phyloP scores from a whole-genome alignment of 1,139 yeast species.

The Candida buenavistaensis region DNA sequence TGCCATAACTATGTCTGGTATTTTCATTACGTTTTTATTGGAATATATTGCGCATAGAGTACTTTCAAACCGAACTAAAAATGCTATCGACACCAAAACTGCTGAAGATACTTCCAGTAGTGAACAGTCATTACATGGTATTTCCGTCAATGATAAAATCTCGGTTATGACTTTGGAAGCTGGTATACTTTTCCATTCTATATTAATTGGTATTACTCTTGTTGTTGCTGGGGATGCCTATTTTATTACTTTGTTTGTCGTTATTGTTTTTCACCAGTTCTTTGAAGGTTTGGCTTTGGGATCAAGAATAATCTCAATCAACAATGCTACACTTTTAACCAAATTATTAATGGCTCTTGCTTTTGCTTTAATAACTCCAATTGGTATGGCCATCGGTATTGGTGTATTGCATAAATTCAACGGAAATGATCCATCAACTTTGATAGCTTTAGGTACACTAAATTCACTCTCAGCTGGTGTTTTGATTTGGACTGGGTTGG shows the following conservation, averaged over 20 bases:
- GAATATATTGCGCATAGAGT: constrained; percentile 28
- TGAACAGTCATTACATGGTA: constrained; percentile 6
- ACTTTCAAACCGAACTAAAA: constrained; percentile 9
- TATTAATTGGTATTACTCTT: constrained; percentile 38
- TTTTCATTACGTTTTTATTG: constrained; percentile 31
- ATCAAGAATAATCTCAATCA: constrained; percentile 35
- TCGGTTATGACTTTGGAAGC: constrained; percentile 34
- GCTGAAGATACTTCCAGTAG: constrained; percentile 12
- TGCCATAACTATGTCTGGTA: constrained; percentile 36
- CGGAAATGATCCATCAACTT: constrained; percentile 29
- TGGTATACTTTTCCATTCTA: constrained; percentile 46
- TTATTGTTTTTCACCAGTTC: constrained; percentile 42
- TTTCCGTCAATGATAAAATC: constrained; percentile 13
- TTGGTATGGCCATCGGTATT: constrained; percentile 40
- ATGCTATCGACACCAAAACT: constrained; percentile 1
- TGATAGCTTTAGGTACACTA: constrained; percentile 33
- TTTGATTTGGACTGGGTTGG: constrained; percentile 33
- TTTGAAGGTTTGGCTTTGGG: constrained; percentile 46
- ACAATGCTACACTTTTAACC: constrained; percentile 28
- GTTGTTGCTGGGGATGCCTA: constrained; percentile 38
- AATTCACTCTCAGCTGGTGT: constrained; percentile 38
- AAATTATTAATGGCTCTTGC: constrained; percentile 27
- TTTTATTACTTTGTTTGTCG: constrained; percentile 36
- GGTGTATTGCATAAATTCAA: constrained; percentile 30
- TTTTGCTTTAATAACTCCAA: constrained; percentile 36